Percentiles rank a stretch among this genome's conserved stretches.
Evolutionary conservation across 2,329 filamentous ascomycete genomes (phyloP).

Genomic region (Cordyceps sp.): DNA sequence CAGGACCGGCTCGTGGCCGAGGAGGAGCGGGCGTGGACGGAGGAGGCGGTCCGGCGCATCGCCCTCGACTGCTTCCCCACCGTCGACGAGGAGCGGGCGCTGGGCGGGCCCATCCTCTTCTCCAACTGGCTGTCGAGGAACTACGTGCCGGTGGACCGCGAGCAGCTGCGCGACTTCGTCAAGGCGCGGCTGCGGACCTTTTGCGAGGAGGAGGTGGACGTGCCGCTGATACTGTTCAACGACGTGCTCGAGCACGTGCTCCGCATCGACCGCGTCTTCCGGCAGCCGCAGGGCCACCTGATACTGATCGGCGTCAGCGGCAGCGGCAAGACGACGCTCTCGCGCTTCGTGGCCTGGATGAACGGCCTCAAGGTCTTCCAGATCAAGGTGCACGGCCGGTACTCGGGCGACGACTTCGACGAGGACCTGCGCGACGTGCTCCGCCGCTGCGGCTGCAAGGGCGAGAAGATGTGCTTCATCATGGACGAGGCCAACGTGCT

Average conservation of each 20-base stretch:
- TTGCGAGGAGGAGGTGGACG: conserved; percentile 98
- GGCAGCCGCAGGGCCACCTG: conserved; percentile 93
- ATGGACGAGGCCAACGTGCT: conserved; percentile 99
- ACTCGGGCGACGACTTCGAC: conserved; percentile 96
- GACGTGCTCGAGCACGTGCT: conserved; percentile 96
- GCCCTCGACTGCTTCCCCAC: conserved; percentile 86
- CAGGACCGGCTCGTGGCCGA: conserved; percentile 92
- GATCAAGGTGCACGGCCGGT: conserved; percentile 98
- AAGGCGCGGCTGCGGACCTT: conserved; percentile 95
- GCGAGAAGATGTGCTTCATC: conserved; percentile 99
- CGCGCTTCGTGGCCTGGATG: conserved; percentile 99
- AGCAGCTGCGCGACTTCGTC: conserved; percentile 90
- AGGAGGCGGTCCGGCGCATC: conserved; percentile 71
- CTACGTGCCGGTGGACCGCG: conserved; percentile 90
- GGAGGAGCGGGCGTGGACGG: conserved; percentile 89
- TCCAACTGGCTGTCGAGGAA: conserved; percentile 99
- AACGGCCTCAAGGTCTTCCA: conserved; percentile 98
- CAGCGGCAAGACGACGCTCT: conserved; percentile 94
- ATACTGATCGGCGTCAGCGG: conserved; percentile 98
- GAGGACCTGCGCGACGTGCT: conserved; percentile 92
- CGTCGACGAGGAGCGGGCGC: conserved; percentile 77
- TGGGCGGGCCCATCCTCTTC: conserved; percentile 88
- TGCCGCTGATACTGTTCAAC: conserved; percentile 97
- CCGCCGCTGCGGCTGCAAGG: conserved; percentile 86
- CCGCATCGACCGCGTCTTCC: conserved; percentile 95